These are phyloP conservation scores for Prunus mira DNA, from an alignment of 306 rosid species.

Conservation along the genomic window DNA sequence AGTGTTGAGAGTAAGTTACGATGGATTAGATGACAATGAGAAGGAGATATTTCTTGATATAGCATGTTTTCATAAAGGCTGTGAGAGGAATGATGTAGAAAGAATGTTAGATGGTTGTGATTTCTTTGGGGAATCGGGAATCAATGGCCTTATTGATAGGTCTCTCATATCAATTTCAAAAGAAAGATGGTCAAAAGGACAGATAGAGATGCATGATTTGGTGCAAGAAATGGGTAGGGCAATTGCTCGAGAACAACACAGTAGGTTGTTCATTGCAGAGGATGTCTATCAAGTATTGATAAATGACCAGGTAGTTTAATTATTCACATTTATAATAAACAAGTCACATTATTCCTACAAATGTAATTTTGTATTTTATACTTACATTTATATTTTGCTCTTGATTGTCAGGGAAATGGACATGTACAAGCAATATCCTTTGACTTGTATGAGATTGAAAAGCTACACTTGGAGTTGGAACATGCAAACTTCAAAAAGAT, in stretches of 20 bases:
- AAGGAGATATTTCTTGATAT: neutral
- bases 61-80: neutral
- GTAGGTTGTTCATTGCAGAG: fast-evolving
- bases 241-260: neutral
- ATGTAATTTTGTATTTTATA: too few relatives aligned
- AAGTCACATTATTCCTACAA: too few relatives aligned
- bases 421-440: too few relatives aligned
- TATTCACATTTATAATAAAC: too few relatives aligned
- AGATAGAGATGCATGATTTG: neutral
- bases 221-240: neutral
- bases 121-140: neutral
- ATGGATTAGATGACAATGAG: neutral
- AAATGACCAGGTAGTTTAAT: neutral
- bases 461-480: too few relatives aligned
- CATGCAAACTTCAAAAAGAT: too few relatives aligned
- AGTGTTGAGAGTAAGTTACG: neutral
- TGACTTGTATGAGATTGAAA: too few relatives aligned
- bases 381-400: too few relatives aligned
- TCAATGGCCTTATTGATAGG: neutral
- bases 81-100: fast-evolving
- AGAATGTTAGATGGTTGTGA: fast-evolving
- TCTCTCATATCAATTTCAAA: neutral
- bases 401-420: too few relatives aligned
- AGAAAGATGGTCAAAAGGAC: neutral
- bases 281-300: neutral